A percentile compares a stretch with the other conserved stretches of the same genome.
These are phyloP conservation scores for Suillus bovinus DNA, from an alignment of 768 basidiomycete genomes.

Conservation along the genomic window DNA sequence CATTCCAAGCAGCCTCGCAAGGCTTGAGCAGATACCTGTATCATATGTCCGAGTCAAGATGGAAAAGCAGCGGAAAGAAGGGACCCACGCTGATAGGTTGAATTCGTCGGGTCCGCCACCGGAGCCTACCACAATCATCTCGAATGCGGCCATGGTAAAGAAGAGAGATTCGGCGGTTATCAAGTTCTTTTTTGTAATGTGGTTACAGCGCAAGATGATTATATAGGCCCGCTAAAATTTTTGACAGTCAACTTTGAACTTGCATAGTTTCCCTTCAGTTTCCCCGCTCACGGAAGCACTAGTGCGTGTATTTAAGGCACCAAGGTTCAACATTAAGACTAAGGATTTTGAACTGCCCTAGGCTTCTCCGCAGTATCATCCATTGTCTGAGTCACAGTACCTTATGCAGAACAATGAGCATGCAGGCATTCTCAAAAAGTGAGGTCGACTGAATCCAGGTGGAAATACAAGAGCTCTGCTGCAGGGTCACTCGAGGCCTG, in stretches of 20 bases:
- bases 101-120: constrained; percentile 92
- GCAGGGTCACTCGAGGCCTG: constrained; percentile 7
- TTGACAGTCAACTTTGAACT: constrained; percentile 7
- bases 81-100: constrained; percentile 79
- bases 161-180: not conserved
- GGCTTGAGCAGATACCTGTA: constrained; percentile 88
- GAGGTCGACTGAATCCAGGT: constrained; percentile 11
- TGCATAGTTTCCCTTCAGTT: constrained; percentile 6
- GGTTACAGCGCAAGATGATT: constrained; percentile 4
- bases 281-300: constrained; percentile 6
- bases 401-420: constrained; percentile 10
- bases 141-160: constrained; percentile 51
- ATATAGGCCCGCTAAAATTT: constrained; percentile 8
- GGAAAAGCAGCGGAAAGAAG: constrained; percentile 14
- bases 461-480: constrained; percentile 13
- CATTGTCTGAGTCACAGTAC: not conserved
- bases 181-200: not conserved
- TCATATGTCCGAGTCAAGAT: constrained; percentile 7
- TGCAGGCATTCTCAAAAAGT: too few species aligned
- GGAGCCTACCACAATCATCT: constrained; percentile 76
- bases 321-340: constrained; percentile 1
- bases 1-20: constrained; percentile 62
- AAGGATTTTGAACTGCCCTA: not conserved
- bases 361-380: constrained; percentile 13
- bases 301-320: constrained; percentile 22